These are phyloP conservation scores for Polygonum maritimum DNA, from an alignment of 148 eudicot species.

Conservation along the genomic window DNA sequence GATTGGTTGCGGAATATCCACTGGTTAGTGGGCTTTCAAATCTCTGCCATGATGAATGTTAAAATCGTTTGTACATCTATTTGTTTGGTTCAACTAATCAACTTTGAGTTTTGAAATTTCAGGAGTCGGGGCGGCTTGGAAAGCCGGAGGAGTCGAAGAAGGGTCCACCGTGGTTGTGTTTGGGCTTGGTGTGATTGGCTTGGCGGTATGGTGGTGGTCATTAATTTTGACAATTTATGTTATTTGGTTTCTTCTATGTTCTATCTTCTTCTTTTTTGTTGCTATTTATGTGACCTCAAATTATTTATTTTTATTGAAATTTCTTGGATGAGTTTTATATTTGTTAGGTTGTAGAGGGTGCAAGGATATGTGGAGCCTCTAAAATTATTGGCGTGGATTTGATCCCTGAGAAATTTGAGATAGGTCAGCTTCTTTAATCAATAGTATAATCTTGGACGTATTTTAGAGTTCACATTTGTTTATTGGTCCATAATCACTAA, in stretches of 20 bases:
- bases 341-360: slow-evolving; percentile 28
- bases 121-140: slow-evolving; percentile 48
- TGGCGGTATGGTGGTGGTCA: slow-evolving; percentile 22
- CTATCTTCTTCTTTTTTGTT: neutral
- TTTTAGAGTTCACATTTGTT: neutral
- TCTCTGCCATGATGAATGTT: no score
- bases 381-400: slow-evolving; percentile 25
- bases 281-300: slow-evolving; percentile 7
- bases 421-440: slow-evolving; percentile 9
- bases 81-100: no score
- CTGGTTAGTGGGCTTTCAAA: slow-evolving; percentile 37
- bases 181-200: slow-evolving; percentile 42
- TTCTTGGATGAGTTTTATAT: neutral
- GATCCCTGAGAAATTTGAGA: slow-evolving; percentile 22
- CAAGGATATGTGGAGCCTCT: slow-evolving; percentile 26
- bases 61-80: no score
- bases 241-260: neutral
- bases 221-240: neutral
- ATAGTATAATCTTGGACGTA: neutral
- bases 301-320: neutral
- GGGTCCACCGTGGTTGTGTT: slow-evolving; percentile 40
- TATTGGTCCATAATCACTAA: neutral
- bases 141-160: slow-evolving; percentile 27
- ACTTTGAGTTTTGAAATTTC: neutral
- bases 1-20: slow-evolving; percentile 84